Evolutionary conservation across 2,329 filamentous ascomycete genomes (phyloP).

Genomic region (Neonectria hederae): DNA sequence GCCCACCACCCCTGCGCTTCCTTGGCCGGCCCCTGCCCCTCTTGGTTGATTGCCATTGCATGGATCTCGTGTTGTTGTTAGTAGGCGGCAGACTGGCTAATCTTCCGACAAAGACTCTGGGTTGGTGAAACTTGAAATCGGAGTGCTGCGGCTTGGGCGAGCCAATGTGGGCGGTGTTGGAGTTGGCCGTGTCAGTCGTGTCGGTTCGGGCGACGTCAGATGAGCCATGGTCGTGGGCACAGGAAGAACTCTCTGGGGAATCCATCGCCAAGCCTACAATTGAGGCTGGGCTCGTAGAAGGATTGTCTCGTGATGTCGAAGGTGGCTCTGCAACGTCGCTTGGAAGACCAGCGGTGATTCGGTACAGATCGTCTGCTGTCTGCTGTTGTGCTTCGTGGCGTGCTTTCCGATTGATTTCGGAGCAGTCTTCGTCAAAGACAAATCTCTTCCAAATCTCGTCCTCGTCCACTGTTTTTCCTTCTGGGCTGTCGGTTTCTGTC

Average conservation of each 20-base stretch:
- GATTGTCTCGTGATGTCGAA: slow-evolving; percentile 25
- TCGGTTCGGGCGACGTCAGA: slow-evolving; percentile 18
- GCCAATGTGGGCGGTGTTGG: slow-evolving; percentile 23
- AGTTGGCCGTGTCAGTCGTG: slow-evolving; percentile 19
- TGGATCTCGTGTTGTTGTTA: background rate
- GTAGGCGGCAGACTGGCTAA: slow-evolving; percentile 30
- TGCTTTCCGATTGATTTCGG: slow-evolving; percentile 34
- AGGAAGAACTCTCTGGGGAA: background rate
- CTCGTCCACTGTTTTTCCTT: slow-evolving; percentile 25
- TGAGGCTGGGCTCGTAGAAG: background rate
- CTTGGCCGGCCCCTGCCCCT: slow-evolving; percentile 27
- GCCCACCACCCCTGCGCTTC: slow-evolving; percentile 35
- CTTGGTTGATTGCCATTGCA: slow-evolving; percentile 13
- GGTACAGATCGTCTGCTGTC: slow-evolving; percentile 26
- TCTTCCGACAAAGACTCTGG: slow-evolving; percentile 47
- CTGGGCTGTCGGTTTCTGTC: background rate
- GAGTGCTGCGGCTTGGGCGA: slow-evolving; percentile 30
- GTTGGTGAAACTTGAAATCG: slow-evolving; percentile 44
- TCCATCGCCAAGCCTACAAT: slow-evolving; percentile 1
- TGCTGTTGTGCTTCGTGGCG: slow-evolving; percentile 34
- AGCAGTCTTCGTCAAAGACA: slow-evolving; percentile 37
- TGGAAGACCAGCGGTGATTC: slow-evolving; percentile 6
- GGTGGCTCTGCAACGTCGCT: slow-evolving; percentile 35
- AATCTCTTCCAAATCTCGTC: slow-evolving; percentile 45
- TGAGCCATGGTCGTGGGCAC: slow-evolving; percentile 1